Percentiles rank a stretch among this genome's conserved stretches.
Conservation (phyloP, 305 asterid species). For the Fraxinus albicans region DNA sequence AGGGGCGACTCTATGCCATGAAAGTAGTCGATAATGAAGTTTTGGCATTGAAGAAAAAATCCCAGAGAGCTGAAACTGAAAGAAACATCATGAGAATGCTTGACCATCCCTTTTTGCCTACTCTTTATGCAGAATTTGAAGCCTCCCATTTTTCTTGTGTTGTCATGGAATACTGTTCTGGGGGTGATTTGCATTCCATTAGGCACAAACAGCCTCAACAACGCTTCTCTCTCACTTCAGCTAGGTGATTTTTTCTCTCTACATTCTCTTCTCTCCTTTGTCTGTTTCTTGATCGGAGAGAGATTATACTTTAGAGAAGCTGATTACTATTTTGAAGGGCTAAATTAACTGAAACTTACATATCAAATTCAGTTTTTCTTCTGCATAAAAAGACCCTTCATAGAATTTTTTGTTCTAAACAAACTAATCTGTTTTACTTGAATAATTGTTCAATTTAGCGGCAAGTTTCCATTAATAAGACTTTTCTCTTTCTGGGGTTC, state of each 20-base stretch:
- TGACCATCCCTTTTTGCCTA: conserved; percentile 85
- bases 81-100: conserved; percentile 64
- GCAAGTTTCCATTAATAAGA: conserved; percentile 28
- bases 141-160: conserved; percentile 73
- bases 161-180: conserved; percentile 79
- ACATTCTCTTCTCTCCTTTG: background rate
- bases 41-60: conserved; percentile 66
- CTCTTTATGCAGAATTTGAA: conserved; percentile 69
- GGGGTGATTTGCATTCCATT: conserved; percentile 79
- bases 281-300: background rate
- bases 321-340: background rate
- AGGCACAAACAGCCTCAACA: conserved; percentile 64
- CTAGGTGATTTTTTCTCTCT: conserved; percentile 39
- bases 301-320: conserved; percentile 1
- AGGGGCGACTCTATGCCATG: conserved; percentile 59
- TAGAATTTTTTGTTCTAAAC: conserved; percentile 2
- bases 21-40: conserved; percentile 77
- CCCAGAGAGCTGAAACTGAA: conserved; percentile 74
- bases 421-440: conserved; percentile 19
- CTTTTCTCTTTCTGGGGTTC: conserved; percentile 32
- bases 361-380: conserved; percentile 28
- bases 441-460: conserved; percentile 21
- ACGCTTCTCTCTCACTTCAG: conserved; percentile 58
- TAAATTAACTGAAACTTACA: conserved; percentile 21
- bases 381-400: conserved; percentile 25